Evolutionary conservation across 768 basidiomycete species (phyloP).

Genomic region (Tulasnella sp.): DNA sequence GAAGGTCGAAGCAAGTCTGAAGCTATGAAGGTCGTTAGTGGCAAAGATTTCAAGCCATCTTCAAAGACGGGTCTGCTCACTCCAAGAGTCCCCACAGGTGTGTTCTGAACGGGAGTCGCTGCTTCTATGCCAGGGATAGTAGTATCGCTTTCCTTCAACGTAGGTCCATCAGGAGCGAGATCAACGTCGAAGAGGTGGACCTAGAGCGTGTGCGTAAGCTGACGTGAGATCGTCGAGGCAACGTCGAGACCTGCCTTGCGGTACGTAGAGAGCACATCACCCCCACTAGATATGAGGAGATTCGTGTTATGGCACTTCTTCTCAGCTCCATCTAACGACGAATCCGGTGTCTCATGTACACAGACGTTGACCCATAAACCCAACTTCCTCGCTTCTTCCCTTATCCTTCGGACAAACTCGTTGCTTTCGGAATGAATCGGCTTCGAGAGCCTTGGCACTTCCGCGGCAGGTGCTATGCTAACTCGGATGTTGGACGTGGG

Average conservation of each 20-base stretch:
- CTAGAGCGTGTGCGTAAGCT: not conserved
- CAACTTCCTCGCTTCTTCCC: slow-evolving; percentile 3
- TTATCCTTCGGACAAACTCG: slow-evolving; percentile 10
- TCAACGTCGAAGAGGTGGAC: slow-evolving; percentile 17
- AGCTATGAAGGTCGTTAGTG: slow-evolving; percentile 3
- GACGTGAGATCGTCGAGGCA: not conserved
- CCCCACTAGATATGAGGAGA: slow-evolving; percentile 9
- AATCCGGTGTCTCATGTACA: slow-evolving; percentile 14
- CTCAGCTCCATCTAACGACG: not conserved
- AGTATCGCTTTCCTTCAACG: slow-evolving; percentile 12
- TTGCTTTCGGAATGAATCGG: slow-evolving; percentile 4
- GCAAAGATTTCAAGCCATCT: not conserved
- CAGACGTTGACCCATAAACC: slow-evolving; percentile 16
- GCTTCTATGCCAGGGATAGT: slow-evolving; percentile 3
- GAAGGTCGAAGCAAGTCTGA: slow-evolving; percentile 18
- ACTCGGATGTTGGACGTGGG: not conserved
- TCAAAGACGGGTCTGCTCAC: not conserved
- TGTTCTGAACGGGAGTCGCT: slow-evolving; percentile 8
- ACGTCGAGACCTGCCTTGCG: slow-evolving; percentile 4
- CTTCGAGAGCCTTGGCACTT: slow-evolving; percentile 10
- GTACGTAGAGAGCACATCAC: slow-evolving; percentile 1
- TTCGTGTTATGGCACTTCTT: slow-evolving; percentile 11
- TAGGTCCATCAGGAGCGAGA: slow-evolving; percentile 9
- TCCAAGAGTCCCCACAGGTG: slow-evolving; percentile 15
- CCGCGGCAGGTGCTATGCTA: slow-evolving; percentile 14